Base-by-base conservation (phyloP, 129 eudicot species). In the Saposhnikovia divaricata region DNA sequence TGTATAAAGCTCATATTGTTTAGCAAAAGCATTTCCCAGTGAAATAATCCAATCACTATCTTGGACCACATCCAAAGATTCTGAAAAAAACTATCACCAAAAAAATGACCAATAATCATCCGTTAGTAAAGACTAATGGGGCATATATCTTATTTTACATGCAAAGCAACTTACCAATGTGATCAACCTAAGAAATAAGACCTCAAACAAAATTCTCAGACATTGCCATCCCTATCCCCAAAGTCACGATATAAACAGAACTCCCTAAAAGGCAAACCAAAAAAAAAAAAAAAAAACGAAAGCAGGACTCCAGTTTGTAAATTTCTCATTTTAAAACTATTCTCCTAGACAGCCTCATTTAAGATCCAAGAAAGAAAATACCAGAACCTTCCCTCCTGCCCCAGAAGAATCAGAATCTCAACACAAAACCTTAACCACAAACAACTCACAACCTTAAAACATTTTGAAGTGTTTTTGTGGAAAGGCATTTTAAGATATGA, bases 61-160 rank as follows among this genome's bases (percentile, higher is more conserved):
- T 87, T 90, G 99, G 81, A 88, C 89, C 77, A 95, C 96, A 85
- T 95, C 99, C 93, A 95, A 87, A 38, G 96, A 86, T 84, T 95
- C 99, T 83, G 96, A 92, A 80, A 95, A 88, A 84, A 95, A 95
- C 99, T 95, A 91, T 37, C 77, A 73, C 48, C 65, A 44, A 74
- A 81, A 82, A 79, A 47, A 39, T 31, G 47, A 55, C 72, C 21
- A 25, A 81, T 40, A 79, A 78, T 80, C 50, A 69, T 44, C 78
- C 47, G 18, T 34, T 45, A 8, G n/a, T 31, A 79, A 75, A 75
- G 14, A 9, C 25, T 38, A 25, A 42, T 14, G n/a, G 57, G 19
- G 40, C 31, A 23, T 27, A 11, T 21, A 19, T 21, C 25, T 73
- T 73, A 9, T 42, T 73, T 43, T 21, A 42, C 11, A 73, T 43